Percentiles rank a stretch among this genome's conserved stretches.
Conservation (phyloP, 1,139 yeast species). For the Blastobotrys niveus region DNA sequence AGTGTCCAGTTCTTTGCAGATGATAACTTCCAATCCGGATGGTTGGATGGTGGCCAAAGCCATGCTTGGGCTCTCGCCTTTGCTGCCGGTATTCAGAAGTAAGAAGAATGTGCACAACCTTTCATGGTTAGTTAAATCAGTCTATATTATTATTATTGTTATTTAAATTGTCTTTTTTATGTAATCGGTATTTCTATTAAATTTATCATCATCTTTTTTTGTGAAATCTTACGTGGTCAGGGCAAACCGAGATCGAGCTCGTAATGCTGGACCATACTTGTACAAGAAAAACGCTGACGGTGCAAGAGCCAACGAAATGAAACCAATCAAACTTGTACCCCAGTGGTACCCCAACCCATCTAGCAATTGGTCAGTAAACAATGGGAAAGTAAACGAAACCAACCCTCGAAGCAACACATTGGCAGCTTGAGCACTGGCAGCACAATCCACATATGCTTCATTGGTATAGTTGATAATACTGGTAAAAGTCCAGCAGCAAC, state of each 20-base stretch:
- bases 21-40: constrained; percentile 41
- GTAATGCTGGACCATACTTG: constrained; percentile 10
- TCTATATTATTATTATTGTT: not conserved
- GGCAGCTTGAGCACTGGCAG: constrained; percentile 71
- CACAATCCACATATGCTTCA: constrained; percentile 48
- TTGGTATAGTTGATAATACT: constrained; percentile 49
- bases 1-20: constrained; percentile 64
- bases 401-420: constrained; percentile 57
- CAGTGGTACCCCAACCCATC: constrained; percentile 48
- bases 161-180: not conserved
- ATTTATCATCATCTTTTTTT: not conserved
- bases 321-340: constrained; percentile 52
- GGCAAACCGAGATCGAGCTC: constrained; percentile 11
- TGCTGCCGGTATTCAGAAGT: constrained; percentile 44
- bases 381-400: constrained; percentile 62
- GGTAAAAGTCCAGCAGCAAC: constrained; percentile 48
- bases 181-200: not conserved
- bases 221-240: not conserved
- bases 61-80: constrained; percentile 83
- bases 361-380: constrained; percentile 57
- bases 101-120: not conserved
- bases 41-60: constrained; percentile 84
- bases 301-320: constrained; percentile 19
- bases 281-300: constrained; percentile 23
- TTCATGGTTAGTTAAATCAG: not conserved